These are phyloP conservation scores for Cercospora sesami DNA, from an alignment of 2,329 filamentous ascomycete species.

Conservation along the genomic window DNA sequence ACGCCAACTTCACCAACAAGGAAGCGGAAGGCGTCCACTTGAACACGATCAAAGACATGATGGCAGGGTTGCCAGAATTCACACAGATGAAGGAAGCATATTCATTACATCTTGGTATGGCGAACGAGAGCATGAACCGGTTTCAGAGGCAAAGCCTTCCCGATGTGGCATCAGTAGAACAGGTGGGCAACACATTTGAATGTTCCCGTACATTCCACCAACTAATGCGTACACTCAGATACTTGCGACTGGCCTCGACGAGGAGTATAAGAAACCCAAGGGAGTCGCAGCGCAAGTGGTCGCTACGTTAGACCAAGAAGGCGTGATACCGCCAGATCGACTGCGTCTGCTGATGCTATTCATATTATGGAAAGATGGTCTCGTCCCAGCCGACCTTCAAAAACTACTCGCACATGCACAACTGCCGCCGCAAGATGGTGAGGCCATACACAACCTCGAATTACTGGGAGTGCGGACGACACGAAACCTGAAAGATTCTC, in stretches of 20 bases:
- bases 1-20: constrained; percentile 83
- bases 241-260: constrained; percentile 86
- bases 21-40: constrained; percentile 68
- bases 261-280: constrained; percentile 88
- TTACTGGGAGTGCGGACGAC: constrained; percentile 74
- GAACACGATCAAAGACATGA: constrained; percentile 94
- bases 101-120: constrained; percentile 92
- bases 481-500: constrained; percentile 74
- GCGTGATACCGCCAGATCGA: constrained; percentile 69
- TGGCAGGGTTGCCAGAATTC: constrained; percentile 90
- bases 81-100: constrained; percentile 95
- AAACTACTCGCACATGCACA: constrained; percentile 81
- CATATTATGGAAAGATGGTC: constrained; percentile 79
- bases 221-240: constrained; percentile 49
- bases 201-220: background rate
- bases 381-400: constrained; percentile 79
- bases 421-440: constrained; percentile 70
- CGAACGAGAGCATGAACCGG: constrained; percentile 91
- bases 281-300: constrained; percentile 83
- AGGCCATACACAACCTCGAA: constrained; percentile 74
- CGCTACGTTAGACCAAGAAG: constrained; percentile 82
- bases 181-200: constrained; percentile 49
- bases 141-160: constrained; percentile 83
- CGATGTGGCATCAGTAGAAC: constrained; percentile 85
- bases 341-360: constrained; percentile 84